Conservation (phyloP, 768 basidiomycete genomes). For the Xerocomus spinulosus region DNA sequence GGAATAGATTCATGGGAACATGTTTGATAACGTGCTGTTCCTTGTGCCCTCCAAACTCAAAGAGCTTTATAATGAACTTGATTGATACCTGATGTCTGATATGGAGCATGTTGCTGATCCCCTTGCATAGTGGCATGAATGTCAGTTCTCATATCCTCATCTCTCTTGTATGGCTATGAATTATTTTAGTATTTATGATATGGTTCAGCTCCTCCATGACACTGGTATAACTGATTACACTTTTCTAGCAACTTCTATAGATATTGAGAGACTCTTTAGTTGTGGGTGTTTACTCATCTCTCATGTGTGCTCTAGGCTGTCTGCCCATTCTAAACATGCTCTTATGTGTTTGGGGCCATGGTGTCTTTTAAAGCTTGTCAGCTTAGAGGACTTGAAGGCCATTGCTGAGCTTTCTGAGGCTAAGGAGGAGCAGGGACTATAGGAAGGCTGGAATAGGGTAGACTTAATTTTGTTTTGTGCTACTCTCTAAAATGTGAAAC, state of each 20-base stretch:
- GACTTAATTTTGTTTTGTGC: too few species aligned
- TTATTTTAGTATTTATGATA: too few species aligned
- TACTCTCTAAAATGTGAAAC: too few species aligned
- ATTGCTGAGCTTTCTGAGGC: too few species aligned
- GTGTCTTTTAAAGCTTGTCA: neutral
- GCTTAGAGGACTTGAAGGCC: neutral
- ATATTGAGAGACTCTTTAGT: neutral
- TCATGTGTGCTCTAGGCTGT: neutral
- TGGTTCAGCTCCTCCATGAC: too few species aligned
- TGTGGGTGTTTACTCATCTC: neutral
- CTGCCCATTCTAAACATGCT: neutral
- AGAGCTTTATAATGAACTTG: constrained; percentile 16
- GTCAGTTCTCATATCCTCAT: neutral
- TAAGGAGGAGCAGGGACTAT: neutral
- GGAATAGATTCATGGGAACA: constrained; percentile 7
- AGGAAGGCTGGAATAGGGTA: neutral
- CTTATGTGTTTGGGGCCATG: neutral
- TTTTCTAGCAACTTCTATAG: neutral
- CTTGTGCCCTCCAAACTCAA: neutral
- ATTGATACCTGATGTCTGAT: constrained; percentile 23
- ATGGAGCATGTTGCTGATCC: neutral
- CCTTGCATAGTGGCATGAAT: neutral
- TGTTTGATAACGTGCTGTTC: constrained; percentile 16
- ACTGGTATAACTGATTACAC: too few species aligned
- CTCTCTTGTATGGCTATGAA: neutral